Evolutionary conservation across 2,329 filamentous ascomycete genomes (phyloP).

Genomic region (Xylariaceae sp.): DNA sequence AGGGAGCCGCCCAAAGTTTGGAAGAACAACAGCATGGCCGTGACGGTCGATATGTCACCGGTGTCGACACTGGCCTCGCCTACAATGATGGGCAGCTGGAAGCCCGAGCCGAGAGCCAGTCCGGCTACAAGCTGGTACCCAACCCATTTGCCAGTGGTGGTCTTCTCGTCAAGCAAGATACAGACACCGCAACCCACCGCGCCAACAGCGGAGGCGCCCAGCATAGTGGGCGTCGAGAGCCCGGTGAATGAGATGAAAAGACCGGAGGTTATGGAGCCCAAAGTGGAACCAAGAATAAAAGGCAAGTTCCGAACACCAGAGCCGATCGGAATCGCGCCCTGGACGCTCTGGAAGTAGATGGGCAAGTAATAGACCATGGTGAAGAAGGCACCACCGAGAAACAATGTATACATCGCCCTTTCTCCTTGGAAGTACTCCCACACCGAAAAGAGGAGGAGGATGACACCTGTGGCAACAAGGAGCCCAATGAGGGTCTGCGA

Average conservation of each 20-base stretch:
- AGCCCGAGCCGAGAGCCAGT: slow-evolving; percentile 25
- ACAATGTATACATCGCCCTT: slow-evolving; percentile 12
- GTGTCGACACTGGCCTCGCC: slow-evolving; percentile 28
- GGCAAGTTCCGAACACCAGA: slow-evolving; percentile 35
- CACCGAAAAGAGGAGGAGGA: slow-evolving; percentile 30
- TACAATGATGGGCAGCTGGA: slow-evolving; percentile 35
- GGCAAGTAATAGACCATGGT: slow-evolving; percentile 31
- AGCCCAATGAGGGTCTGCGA: slow-evolving; percentile 26
- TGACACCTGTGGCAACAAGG: slow-evolving; percentile 1
- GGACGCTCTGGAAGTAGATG: slow-evolving; percentile 38
- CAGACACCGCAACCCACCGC: slow-evolving; percentile 29
- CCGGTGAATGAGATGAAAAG: slow-evolving; percentile 23
- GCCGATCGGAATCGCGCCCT: slow-evolving; percentile 26
- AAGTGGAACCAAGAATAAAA: slow-evolving; percentile 32
- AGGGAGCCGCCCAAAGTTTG: slow-evolving; percentile 39
- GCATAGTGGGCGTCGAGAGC: slow-evolving; percentile 30
- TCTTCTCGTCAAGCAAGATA: slow-evolving; percentile 26
- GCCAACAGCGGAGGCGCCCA: slow-evolving; percentile 31
- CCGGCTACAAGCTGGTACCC: slow-evolving; percentile 35
- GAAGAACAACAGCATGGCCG: slow-evolving; percentile 10
- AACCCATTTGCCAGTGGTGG: slow-evolving; percentile 34
- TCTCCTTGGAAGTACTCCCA: slow-evolving; percentile 21
- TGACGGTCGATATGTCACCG: slow-evolving; percentile 32
- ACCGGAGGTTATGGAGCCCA: slow-evolving; percentile 22
- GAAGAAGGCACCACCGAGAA: slow-evolving; percentile 25